Conservation (phyloP, 805 yeast genomes). For the Monosporozyma unispora region DNA sequence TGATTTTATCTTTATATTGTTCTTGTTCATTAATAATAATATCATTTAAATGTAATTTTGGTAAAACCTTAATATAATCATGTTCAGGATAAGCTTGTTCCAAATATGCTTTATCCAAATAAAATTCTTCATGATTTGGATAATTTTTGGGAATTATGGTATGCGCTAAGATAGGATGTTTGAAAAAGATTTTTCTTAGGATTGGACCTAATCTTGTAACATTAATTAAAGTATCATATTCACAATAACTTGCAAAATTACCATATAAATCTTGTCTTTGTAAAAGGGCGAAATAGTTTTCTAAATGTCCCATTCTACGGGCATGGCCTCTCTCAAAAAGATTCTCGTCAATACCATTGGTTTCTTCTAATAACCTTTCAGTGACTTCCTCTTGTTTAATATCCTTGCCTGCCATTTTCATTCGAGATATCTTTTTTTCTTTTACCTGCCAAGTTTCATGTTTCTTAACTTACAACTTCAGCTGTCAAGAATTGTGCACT, state of each 20-base stretch:
- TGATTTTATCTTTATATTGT: slow-evolving; percentile 9
- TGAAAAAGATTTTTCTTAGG: slow-evolving; percentile 12
- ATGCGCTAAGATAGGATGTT: slow-evolving; percentile 16
- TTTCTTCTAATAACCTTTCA: not conserved
- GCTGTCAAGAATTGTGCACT: not conserved
- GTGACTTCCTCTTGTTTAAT: not conserved
- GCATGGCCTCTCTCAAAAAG: slow-evolving; percentile 18
- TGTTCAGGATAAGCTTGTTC: slow-evolving; percentile 14
- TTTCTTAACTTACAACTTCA: no score
- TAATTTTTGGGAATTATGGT: slow-evolving; percentile 15
- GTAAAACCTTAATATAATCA: slow-evolving; percentile 18
- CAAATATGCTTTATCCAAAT: slow-evolving; percentile 16
- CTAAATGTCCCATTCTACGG: slow-evolving; percentile 24
- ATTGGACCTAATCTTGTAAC: slow-evolving; percentile 7
- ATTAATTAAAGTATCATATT: slow-evolving; percentile 10
- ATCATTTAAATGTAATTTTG: slow-evolving; percentile 12
- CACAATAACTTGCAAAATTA: slow-evolving; percentile 17
- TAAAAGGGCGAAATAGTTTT: slow-evolving; percentile 19
- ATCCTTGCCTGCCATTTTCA: not conserved
- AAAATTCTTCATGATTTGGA: slow-evolving; percentile 12
- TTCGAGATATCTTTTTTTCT: not conserved
- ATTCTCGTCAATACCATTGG: not conserved
- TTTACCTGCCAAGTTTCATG: no score
- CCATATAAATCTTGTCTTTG: slow-evolving; percentile 21
- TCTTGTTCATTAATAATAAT: slow-evolving; percentile 18